A percentile compares a stretch with the other conserved stretches of the same genome.
phyloP scores from a whole-genome alignment of 305 asterid species.

The Ajuga reptans region DNA sequence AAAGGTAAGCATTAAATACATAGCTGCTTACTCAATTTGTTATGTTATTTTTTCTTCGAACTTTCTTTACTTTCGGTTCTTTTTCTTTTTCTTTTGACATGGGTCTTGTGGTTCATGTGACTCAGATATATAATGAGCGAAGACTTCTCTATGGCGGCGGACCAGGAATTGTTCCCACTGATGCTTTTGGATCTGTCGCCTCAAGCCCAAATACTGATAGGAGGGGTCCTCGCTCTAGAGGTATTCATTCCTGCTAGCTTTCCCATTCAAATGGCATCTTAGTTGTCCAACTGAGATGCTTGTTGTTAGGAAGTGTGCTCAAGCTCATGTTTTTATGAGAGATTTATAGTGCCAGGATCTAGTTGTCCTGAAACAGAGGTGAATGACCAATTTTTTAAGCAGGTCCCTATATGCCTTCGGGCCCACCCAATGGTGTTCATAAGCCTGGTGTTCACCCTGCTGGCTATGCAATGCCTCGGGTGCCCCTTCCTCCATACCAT shows the following conservation, averaged over 20 bases:
- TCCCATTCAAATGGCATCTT: neutral
- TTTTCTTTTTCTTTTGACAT: slow-evolving; percentile 22
- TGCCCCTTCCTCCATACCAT: slow-evolving; percentile 74
- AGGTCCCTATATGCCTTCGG: slow-evolving; percentile 83
- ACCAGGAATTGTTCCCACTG: slow-evolving; percentile 67
- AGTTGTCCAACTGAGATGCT: neutral
- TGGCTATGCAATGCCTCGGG: slow-evolving; percentile 82
- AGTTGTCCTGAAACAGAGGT: slow-evolving; percentile 8
- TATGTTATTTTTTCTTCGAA: neutral
- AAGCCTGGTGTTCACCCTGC: slow-evolving; percentile 79
- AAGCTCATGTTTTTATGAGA: neutral
- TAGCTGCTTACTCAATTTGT: neutral
- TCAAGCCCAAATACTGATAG: slow-evolving; percentile 63
- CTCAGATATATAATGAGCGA: slow-evolving; percentile 83
- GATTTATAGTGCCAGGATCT: neutral
- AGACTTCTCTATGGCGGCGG: slow-evolving; percentile 91
- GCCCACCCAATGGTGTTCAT: slow-evolving; percentile 76
- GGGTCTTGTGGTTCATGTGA: slow-evolving; percentile 23
- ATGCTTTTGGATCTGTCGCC: slow-evolving; percentile 60
- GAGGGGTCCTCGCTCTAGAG: slow-evolving; percentile 84
- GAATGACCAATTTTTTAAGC: slow-evolving; percentile 26
- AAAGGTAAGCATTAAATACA: slow-evolving; percentile 45
- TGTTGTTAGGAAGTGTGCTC: neutral
- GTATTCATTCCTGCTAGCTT: slow-evolving; percentile 29
- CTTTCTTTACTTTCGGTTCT: neutral